Evolutionary conservation across 768 basidiomycete genomes (phyloP).

Genomic region (Gymnopilus junonius): DNA sequence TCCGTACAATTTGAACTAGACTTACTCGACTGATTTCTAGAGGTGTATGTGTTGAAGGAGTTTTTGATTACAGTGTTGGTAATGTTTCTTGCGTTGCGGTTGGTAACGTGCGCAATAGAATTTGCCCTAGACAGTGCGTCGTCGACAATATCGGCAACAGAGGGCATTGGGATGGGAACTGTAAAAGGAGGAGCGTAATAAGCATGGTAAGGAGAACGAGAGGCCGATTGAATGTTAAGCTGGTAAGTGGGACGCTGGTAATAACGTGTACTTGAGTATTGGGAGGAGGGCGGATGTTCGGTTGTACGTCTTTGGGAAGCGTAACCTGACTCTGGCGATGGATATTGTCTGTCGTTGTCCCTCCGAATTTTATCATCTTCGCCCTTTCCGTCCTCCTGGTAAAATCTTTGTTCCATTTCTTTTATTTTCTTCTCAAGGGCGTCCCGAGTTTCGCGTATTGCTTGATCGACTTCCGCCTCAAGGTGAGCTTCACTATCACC

Average conservation of each 20-base stretch:
- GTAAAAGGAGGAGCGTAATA: background rate
- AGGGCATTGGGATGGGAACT: background rate
- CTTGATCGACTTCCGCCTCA: no score
- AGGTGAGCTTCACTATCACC: no score
- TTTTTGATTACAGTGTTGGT: background rate
- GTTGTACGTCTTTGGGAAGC: background rate
- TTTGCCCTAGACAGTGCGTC: background rate
- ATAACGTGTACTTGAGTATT: background rate
- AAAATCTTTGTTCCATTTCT: no score
- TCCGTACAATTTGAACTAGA: no score
- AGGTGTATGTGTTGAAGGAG: background rate
- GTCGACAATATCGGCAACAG: background rate
- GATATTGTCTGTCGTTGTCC: background rate
- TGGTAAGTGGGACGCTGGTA: background rate
- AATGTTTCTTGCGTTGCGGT: conserved; percentile 3
- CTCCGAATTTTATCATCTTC: no score
- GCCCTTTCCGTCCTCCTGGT: background rate
- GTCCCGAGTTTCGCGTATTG: no score
- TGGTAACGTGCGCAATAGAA: background rate
- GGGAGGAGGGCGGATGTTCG: background rate
- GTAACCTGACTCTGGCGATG: background rate
- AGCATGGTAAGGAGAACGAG: background rate
- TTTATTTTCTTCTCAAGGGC: background rate
- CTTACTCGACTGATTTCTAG: background rate
- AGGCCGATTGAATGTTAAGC: background rate